These are phyloP conservation scores for Colletotrichum lindemuthianum DNA, from an alignment of 2,329 filamentous ascomycete genomes.

Conservation along the genomic window DNA sequence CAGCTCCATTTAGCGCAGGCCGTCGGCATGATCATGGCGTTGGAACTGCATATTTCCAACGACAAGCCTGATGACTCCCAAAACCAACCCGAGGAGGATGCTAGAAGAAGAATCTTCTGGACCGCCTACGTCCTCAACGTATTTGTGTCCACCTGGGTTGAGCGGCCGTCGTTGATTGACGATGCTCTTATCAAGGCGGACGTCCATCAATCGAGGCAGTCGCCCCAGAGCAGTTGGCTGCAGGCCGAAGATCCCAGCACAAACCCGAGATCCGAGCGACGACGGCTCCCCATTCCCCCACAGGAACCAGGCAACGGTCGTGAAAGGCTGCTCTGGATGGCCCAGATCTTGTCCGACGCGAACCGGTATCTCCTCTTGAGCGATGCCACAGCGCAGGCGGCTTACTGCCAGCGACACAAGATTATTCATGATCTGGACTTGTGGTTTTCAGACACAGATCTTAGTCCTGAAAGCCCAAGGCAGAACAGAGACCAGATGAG, in stretches of 20 bases:
- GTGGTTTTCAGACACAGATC: constrained; percentile 11
- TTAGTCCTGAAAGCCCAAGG: neutral
- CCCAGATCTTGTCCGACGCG: constrained; percentile 17
- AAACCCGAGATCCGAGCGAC: neutral
- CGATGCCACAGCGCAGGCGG: constrained; percentile 11
- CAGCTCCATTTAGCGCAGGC: constrained; percentile 13
- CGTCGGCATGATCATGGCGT: constrained; percentile 14
- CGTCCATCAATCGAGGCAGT: constrained; percentile 1
- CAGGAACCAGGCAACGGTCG: neutral
- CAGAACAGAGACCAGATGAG: neutral
- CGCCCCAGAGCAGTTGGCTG: neutral
- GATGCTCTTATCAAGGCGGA: constrained; percentile 20
- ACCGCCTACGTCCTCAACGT: constrained; percentile 27
- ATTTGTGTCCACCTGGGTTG: constrained; percentile 26
- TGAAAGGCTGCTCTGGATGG: constrained; percentile 16
- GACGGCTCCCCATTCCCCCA: neutral
- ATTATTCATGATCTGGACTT: constrained; percentile 25
- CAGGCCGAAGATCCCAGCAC: neutral
- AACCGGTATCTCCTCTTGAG: constrained; percentile 25
- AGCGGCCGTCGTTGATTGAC: constrained; percentile 23
- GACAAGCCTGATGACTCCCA: neutral
- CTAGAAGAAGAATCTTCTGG: constrained; percentile 19
- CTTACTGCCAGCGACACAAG: constrained; percentile 26
- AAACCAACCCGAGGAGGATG: neutral
- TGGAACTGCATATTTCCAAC: constrained; percentile 8